Percentiles rank a stretch among this genome's conserved stretches.
phyloP scores from a whole-genome alignment of 495 filamentous ascomycete genomes.

The Tuber magnatum region DNA sequence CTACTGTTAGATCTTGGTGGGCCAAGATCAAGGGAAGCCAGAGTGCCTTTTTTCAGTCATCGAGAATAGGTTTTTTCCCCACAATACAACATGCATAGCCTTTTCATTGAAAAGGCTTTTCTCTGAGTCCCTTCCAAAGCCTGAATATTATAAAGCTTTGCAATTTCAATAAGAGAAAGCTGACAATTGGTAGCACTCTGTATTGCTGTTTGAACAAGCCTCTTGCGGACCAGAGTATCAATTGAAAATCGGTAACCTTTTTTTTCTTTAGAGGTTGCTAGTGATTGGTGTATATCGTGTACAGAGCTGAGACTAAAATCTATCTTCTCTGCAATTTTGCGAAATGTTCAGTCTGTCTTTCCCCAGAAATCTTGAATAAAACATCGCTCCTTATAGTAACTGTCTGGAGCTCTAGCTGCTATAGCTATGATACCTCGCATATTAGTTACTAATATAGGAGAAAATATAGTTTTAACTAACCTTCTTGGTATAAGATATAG shows the following conservation, averaged over 20 bases:
- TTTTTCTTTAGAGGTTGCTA: too few species aligned
- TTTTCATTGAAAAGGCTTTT: neutral
- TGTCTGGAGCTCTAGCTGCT: too few species aligned
- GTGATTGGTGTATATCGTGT: conserved; percentile 4
- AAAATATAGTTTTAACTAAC: too few species aligned
- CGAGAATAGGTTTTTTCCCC: conserved; percentile 1
- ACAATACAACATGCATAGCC: neutral
- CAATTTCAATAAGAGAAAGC: neutral
- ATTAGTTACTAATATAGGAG: too few species aligned
- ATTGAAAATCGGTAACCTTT: neutral
- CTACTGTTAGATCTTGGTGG: too few species aligned
- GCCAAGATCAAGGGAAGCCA: neutral
- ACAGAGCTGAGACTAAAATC: neutral
- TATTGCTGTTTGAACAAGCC: neutral
- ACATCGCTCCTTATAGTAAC: too few species aligned
- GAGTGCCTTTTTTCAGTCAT: neutral
- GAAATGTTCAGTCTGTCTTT: too few species aligned
- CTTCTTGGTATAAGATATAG: too few species aligned
- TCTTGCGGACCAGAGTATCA: neutral
- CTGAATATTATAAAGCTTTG: neutral
- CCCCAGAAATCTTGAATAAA: too few species aligned
- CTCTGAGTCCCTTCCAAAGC: neutral
- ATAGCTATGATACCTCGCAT: too few species aligned
- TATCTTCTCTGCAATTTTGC: conserved; percentile 4
- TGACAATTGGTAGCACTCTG: neutral